Evolutionary conservation across 2,329 filamentous ascomycete species (phyloP).

Genomic region (Fulvia fulva): DNA sequence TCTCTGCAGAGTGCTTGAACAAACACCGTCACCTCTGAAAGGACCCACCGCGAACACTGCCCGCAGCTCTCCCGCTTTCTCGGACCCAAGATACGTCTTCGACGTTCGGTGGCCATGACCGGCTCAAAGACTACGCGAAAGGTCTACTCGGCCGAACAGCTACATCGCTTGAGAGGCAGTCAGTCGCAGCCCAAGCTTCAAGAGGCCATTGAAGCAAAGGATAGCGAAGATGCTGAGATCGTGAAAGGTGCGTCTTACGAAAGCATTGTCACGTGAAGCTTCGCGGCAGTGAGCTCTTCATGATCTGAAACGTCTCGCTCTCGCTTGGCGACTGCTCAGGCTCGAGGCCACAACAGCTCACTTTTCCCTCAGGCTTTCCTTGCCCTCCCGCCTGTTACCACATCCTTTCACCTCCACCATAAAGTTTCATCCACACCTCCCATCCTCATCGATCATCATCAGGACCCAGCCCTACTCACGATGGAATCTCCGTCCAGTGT

Average conservation of each 20-base stretch:
- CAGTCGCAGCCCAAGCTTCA: conserved; percentile 34
- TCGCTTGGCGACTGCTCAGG: conserved; percentile 3
- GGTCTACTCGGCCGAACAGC: conserved; percentile 37
- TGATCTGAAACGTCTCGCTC: conserved; percentile 3
- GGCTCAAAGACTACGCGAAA: conserved; percentile 28
- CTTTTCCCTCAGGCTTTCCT: conserved; percentile 1
- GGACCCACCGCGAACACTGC: not conserved
- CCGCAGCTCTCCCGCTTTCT: not conserved
- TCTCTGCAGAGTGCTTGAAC: not conserved
- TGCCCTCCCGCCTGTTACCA: not conserved
- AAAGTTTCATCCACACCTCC: conserved; percentile 2
- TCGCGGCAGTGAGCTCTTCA: not conserved
- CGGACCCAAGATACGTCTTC: not conserved
- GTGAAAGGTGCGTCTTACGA: conserved; percentile 33
- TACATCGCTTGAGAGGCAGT: conserved; percentile 33
- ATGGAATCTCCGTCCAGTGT: conserved; percentile 2
- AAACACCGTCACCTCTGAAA: not conserved
- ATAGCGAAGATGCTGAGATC: conserved; percentile 34
- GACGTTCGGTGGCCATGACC: conserved; percentile 1
- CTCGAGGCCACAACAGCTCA: conserved; percentile 8
- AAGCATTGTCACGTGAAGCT: not conserved
- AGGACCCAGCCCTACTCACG: not conserved
- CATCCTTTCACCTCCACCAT: conserved; percentile 1
- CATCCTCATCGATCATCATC: not conserved
- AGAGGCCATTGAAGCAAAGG: conserved; percentile 35